Evolutionary conservation across 2,329 filamentous ascomycete species (phyloP), one percentile per base, ranked within the genome.

Genomic region (Colletotrichum sublineola): DNA sequence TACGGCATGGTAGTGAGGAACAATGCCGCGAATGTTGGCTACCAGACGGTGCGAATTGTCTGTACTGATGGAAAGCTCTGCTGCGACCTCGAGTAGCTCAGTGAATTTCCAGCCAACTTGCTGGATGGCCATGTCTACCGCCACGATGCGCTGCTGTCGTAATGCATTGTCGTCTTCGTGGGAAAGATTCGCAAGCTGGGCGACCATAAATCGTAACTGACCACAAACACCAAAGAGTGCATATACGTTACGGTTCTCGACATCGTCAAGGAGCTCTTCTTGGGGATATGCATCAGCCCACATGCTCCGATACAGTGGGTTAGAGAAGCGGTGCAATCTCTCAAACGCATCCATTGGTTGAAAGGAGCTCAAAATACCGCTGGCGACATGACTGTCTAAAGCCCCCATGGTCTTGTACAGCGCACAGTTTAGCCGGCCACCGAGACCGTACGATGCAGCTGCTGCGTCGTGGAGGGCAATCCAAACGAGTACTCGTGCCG

Each of bases 281-380:
- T 81, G 80, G 2, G 80, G 80, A 57, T 82, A 82, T 2, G 76
- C 61, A 6, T 78, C 76, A 11, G 78, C 80, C 81, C 80, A 82
- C 46, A 79, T 77, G 31, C 74, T 75, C 18, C 80, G 77, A 69
- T 81, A 82, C 1, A 81, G 67, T 2, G 80, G 77, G 42, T 80
- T 77, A 2, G 80, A 81, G 67, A 78, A 81, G 6, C 76, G 77
- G 48, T 82, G 79, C 11, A 82, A 70, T 20, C 71, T 70, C 18
- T 79, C 77, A 44, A 80, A 78, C 18, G 68, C 75, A 18, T 77
- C 60, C 20, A 78, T 61, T 4, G 64, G 68, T 18, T 73, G 61
- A 36, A 63, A 58, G 0, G 73, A 63, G 18, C 38, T 61, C 52
- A 57, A 65, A n/a, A 48, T 58, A n/a, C n/a, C 53, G n/a, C 31